Evolutionary conservation across 148 eudicot species (phyloP).

Genomic region (Fallopia convolvulus): DNA sequence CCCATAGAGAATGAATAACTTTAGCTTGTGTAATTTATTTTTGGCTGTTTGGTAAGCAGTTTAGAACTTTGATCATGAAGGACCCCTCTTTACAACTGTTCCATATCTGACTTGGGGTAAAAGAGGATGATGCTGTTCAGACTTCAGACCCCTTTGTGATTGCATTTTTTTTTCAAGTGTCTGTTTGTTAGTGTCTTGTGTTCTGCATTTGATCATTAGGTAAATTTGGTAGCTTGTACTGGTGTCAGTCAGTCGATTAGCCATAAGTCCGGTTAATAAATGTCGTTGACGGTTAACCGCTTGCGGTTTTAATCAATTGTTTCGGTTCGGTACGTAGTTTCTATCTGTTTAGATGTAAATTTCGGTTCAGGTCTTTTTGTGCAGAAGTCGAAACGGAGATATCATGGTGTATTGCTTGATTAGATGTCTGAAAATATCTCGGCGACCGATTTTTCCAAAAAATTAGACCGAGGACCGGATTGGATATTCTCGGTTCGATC

Average conservation of each 20-base stretch:
- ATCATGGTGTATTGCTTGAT: too few species aligned
- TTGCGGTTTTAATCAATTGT: too few species aligned
- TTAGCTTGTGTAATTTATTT: constrained; percentile 9
- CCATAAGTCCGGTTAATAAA: too few species aligned
- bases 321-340: too few species aligned
- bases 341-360: too few species aligned
- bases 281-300: too few species aligned
- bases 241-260: not conserved
- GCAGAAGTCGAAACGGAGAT: too few species aligned
- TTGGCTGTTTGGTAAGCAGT: not conserved
- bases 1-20: constrained; percentile 2
- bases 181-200: not conserved
- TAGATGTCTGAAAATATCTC: too few species aligned
- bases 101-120: constrained; percentile 2
- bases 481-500: too few species aligned
- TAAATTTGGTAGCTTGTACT: not conserved
- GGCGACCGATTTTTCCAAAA: too few species aligned
- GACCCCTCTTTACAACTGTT: constrained; percentile 6
- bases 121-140: constrained; percentile 6
- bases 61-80: not conserved
- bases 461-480: too few species aligned
- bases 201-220: not conserved
- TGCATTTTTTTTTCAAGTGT: not conserved
- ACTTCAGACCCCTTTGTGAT: not conserved
- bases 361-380: too few species aligned